phyloP scores from a whole-genome alignment of 1,284 basidiomycete genomes.

The Leccinum colubrinum region DNA sequence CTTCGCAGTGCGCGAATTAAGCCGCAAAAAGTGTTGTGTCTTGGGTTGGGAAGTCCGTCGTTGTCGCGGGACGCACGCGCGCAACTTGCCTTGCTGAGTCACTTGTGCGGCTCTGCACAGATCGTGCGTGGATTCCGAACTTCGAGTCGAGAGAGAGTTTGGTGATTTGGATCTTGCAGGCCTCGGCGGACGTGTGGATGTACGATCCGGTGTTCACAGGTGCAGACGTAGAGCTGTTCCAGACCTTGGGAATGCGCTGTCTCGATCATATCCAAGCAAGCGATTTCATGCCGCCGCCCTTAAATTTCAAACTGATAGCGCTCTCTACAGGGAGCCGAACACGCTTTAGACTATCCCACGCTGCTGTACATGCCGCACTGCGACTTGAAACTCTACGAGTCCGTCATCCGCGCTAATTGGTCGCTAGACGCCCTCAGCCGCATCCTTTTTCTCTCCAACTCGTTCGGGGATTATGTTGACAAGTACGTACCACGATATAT shows the following conservation, averaged over 20 bases:
- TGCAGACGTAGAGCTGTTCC: slow-evolving; percentile 53
- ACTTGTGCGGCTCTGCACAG: slow-evolving; percentile 46
- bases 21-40: slow-evolving; percentile 46
- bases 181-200: slow-evolving; percentile 44
- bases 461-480: slow-evolving; percentile 43
- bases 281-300: slow-evolving; percentile 4
- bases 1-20: slow-evolving; percentile 24
- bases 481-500: slow-evolving; percentile 35
- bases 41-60: slow-evolving; percentile 69
- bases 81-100: slow-evolving; percentile 64
- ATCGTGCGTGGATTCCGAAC: slow-evolving; percentile 49
- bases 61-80: slow-evolving; percentile 57
- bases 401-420: slow-evolving; percentile 62
- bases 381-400: slow-evolving; percentile 67
- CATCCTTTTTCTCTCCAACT: slow-evolving; percentile 46
- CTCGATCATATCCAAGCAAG: slow-evolving; percentile 51
- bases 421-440: slow-evolving; percentile 35
- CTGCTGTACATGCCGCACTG: slow-evolving; percentile 79
- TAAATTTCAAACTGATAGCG: slow-evolving; percentile 10
- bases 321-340: slow-evolving; percentile 35
- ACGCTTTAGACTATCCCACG: slow-evolving; percentile 44
- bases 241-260: slow-evolving; percentile 45
- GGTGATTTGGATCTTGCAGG: slow-evolving; percentile 35
- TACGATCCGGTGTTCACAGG: slow-evolving; percentile 73
- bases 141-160: not conserved